These are phyloP conservation scores for Penicillium odoratum DNA, from an alignment of 495 filamentous ascomycete genomes.

Conservation along the genomic window DNA sequence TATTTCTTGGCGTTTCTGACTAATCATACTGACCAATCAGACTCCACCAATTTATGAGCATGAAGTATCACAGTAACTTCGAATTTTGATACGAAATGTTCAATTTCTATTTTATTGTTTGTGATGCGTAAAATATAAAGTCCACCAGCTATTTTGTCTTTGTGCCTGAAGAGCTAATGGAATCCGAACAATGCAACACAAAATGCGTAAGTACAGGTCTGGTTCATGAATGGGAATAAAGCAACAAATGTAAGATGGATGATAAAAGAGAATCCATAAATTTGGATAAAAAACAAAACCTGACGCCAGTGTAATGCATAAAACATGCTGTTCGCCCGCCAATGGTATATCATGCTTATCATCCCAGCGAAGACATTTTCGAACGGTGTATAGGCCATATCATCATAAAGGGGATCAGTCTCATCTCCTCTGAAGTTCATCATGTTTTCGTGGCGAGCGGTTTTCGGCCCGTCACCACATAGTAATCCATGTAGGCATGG, in stretches of 20 bases:
- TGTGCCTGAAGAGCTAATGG: not conserved
- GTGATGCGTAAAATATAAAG: not conserved
- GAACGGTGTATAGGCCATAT: slow-evolving; percentile 17
- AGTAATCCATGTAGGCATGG: slow-evolving; percentile 55
- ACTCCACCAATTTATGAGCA: slow-evolving; percentile 2
- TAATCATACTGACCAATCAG: slow-evolving; percentile 7
- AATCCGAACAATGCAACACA: not conserved
- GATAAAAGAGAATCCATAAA: slow-evolving; percentile 7
- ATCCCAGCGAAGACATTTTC: slow-evolving; percentile 18
- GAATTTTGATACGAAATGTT: not conserved
- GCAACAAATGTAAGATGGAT: not conserved
- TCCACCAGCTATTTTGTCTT: not conserved
- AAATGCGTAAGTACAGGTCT: not conserved
- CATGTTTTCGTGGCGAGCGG: slow-evolving; percentile 25
- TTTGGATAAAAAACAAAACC: slow-evolving; percentile 11
- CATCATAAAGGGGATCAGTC: slow-evolving; percentile 11
- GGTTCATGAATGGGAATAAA: not conserved
- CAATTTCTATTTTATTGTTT: not conserved
- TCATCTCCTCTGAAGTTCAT: not conserved
- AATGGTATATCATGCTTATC: slow-evolving; percentile 42
- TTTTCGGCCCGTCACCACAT: slow-evolving; percentile 57
- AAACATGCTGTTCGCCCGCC: slow-evolving; percentile 16
- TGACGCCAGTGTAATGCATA: slow-evolving; percentile 28
- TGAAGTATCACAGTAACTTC: not conserved
- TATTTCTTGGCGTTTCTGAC: slow-evolving; percentile 19